Base-by-base conservation (phyloP, 1,284 basidiomycete genomes). In the Tilletia indica region DNA sequence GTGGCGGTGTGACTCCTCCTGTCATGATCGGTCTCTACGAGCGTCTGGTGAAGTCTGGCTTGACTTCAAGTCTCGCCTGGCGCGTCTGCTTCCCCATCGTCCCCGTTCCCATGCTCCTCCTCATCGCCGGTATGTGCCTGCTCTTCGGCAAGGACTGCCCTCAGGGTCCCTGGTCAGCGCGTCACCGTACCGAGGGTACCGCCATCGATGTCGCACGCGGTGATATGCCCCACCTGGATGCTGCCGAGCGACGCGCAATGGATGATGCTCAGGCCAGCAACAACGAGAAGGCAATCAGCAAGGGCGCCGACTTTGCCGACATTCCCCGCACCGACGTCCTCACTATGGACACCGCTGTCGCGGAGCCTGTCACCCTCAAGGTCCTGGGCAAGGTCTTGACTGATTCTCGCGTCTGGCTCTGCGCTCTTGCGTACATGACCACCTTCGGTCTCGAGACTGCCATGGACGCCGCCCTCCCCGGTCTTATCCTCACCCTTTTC, bases 11-110 rank as follows among this genome's bases (percentile, higher is more conserved):
- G 68, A 89, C 61, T 39, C 89, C 68, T 19, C 72, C 73, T 47
- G 86, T 89, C 75, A 90, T 90, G 89, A 87, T 88, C 6, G 87
- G 88, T 9, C 82, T 90, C 38, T 90, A 87, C 83, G 83, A 88
- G 64, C 82, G 83, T 4, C 84, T 89, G 34, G 72, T 83, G 12
- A 58, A 69, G 11, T 83, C 86, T 16, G 87, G 87, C 2, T 78
- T 89, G 21, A 81, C 85, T 0, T 72, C 85, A 2, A 86, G 87
- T 74, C 78, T 86, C 0, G 88, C 89, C 11, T 90, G 89, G 89
- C 85, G 89, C 73, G 86, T 86, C 5, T 84, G 88, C 14, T 90
- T 90, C 80, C 87, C 86, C 21, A 86, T 89, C 48, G 86, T 90
- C 1, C 89, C 89, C 0, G 88, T 89, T 0, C 90, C 89, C 0